Evolutionary conservation across 345 rosid genomes (phyloP).

Genomic region (Hibiscus trionum): DNA sequence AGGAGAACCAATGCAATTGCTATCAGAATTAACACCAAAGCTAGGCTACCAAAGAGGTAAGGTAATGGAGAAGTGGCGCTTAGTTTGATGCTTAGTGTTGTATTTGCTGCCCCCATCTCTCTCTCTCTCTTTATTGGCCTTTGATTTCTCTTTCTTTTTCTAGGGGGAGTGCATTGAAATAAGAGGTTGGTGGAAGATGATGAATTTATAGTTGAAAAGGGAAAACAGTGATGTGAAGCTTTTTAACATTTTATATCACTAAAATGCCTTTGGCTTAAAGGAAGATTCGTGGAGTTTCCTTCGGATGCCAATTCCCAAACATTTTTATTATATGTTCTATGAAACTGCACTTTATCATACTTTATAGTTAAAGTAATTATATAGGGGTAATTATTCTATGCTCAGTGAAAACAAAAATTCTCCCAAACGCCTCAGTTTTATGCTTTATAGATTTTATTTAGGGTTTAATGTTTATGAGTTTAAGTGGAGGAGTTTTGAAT

Average conservation of each 20-base stretch:
- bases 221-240: neutral
- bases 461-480: too few species aligned
- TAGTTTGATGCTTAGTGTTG: constrained; percentile 17
- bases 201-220: constrained; percentile 11
- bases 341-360: neutral
- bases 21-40: constrained; percentile 25
- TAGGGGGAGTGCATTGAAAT: neutral
- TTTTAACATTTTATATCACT: neutral
- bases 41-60: constrained; percentile 41
- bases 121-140: too few species aligned
- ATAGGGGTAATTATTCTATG: too few species aligned
- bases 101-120: constrained; percentile 9
- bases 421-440: too few species aligned
- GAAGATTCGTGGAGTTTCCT: constrained; percentile 10
- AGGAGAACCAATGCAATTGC: constrained; percentile 28
- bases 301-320: neutral
- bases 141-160: neutral
- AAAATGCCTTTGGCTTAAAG: neutral
- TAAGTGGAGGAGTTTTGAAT: too few species aligned
- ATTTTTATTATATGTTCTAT: too few species aligned
- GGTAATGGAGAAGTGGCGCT: constrained; percentile 31
- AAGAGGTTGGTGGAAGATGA: neutral
- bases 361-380: too few species aligned
- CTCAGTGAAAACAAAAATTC: too few species aligned
- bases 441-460: too few species aligned